Evolutionary conservation across 495 filamentous ascomycete species (phyloP), one percentile per base, ranked within the genome.

Genomic region (Oidiodendron maius): DNA sequence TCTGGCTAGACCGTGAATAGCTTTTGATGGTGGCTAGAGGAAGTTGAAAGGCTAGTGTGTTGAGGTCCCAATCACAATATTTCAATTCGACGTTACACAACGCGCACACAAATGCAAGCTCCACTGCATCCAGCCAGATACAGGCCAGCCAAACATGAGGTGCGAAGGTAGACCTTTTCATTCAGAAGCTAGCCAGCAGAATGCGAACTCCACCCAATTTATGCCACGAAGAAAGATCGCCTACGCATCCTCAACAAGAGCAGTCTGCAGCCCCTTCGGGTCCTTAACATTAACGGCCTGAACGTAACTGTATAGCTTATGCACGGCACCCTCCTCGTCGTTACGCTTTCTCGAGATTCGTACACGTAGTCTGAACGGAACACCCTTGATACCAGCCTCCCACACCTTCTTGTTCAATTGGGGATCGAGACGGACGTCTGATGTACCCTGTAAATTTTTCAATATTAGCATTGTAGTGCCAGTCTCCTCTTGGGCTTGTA

Each of bases 381-480:
- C 90, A 64, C 94, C 94, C 82, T 96, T 96, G 76, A 99, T 82
- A 70, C 93, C 93, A 66, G 86, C 78, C 73, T 99, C 94, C 93
- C 93, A 99, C 72, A 99, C 91, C 81, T 99, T 96, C 86, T 99
- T 99, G 83, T 99, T 99, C 57, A 99, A 77, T 70, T 88, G 86
- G 56, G 93, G 93, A 78, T 97, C 93, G 66, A 99, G 72, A 58
- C 93, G 93, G 76, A 99, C 93, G 69, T 99, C 93, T 64, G 82
- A 74, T 71, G 93, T 99, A 68, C 93, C 93, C 93, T 98, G 36
- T 43, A 28, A 40, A 40, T 43, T 40, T 18, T 3, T 28, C 24
- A 16, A 37, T 41, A 18, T 55, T 54, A 47, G 30, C 46, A 10
- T 18, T 15, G 17, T n/a, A 6, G 11, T 15, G 10, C 35, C 35